These are phyloP conservation scores for Penicillium glabrum DNA, from an alignment of 2,329 filamentous ascomycete genomes.

Conservation along the genomic window DNA sequence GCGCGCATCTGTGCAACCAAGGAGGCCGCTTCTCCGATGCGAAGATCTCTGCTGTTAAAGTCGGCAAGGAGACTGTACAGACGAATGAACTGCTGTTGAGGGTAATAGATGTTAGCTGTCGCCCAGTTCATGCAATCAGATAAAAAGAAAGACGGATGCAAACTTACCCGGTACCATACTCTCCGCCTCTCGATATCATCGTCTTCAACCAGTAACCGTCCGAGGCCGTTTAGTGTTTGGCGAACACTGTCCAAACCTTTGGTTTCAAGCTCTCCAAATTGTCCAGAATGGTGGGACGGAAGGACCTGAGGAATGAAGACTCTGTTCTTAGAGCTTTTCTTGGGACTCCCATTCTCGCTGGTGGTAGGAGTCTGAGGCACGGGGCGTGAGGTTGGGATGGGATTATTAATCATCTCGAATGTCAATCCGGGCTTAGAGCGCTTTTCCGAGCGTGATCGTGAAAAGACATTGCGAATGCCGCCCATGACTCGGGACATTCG, in stretches of 20 bases:
- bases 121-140: not conserved
- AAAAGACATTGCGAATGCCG: not conserved
- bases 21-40: not conserved
- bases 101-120: not conserved
- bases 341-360: not conserved
- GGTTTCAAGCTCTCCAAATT: not conserved
- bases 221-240: not conserved
- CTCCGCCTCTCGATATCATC: not conserved
- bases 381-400: not conserved
- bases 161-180: conserved; percentile 6
- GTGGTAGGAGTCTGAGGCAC: too few species aligned
- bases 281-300: not conserved
- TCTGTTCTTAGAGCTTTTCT: not conserved
- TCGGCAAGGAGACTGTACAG: not conserved
- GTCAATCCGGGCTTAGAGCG: not conserved
- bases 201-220: conserved; percentile 3
- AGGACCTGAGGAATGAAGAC: not conserved
- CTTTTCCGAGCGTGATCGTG: not conserved
- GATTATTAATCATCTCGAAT: not conserved
- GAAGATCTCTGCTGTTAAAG: not conserved
- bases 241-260: not conserved
- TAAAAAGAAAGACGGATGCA: not conserved
- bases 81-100: conserved; percentile 1
- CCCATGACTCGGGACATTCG: not conserved
- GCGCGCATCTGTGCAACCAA: not conserved